Evolutionary conservation across 352 stramenopile species (phyloP).

Genomic region (Blastocystis sp.): DNA sequence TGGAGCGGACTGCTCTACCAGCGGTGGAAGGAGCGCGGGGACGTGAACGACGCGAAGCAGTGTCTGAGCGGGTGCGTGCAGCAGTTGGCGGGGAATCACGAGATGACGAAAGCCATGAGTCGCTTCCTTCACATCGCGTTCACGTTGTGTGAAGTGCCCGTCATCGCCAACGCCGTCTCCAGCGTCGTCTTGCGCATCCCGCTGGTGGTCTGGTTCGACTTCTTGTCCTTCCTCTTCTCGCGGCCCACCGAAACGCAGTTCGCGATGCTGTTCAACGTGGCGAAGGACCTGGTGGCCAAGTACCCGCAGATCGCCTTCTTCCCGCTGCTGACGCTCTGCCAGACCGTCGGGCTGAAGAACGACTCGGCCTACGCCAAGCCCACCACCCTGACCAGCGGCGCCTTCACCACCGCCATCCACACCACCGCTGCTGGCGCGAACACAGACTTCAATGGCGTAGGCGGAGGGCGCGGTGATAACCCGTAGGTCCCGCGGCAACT

Average conservation of each 20-base stretch:
- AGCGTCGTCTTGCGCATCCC: background rate
- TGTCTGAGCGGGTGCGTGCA: constrained; percentile 22
- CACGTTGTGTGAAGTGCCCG: background rate
- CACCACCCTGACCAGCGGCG: background rate
- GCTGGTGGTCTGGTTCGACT: constrained; percentile 17
- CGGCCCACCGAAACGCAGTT: constrained; percentile 20
- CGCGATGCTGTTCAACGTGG: background rate
- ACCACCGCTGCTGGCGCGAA: background rate
- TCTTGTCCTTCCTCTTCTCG: constrained; percentile 17
- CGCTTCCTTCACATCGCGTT: constrained; percentile 26
- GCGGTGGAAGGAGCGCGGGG: constrained; percentile 25
- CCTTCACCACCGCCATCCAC: background rate
- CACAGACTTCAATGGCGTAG: background rate
- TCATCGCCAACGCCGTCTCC: background rate
- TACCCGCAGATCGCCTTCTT: constrained; percentile 51
- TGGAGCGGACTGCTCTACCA: constrained; percentile 13
- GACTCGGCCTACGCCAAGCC: background rate
- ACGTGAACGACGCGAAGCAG: constrained; percentile 16
- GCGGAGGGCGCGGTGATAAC: background rate
- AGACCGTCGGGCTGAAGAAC: background rate
- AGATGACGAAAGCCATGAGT: constrained; percentile 17
- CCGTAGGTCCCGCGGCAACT: background rate
- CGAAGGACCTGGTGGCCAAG: constrained; percentile 1
- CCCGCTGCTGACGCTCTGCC: constrained; percentile 27
- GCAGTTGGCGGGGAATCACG: background rate